phyloP scores from a whole-genome alignment of 345 rosid genomes.

The Populus alba region DNA sequence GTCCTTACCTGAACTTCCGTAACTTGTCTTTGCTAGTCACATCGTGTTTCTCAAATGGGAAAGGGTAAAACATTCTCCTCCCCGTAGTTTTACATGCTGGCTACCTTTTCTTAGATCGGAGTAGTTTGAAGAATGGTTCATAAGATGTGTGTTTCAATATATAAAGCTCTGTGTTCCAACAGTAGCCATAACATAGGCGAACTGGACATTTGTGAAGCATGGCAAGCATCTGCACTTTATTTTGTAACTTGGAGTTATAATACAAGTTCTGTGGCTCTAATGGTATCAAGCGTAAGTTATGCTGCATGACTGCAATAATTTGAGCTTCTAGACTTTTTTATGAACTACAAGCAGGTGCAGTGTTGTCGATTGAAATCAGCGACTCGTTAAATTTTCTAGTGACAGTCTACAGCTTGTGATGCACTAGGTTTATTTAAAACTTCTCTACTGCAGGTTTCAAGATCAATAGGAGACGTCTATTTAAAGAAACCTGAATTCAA shows the following conservation, averaged over 20 bases:
- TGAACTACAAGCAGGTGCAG: not conserved
- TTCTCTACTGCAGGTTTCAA: slow-evolving; percentile 37
- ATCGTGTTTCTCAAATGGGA: not conserved
- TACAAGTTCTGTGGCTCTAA: no score
- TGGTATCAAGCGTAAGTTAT: no score
- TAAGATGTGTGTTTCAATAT: not conserved
- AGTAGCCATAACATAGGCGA: not conserved
- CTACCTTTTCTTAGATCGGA: no score
- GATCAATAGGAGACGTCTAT: slow-evolving; percentile 54
- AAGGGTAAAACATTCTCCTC: not conserved
- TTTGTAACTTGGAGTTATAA: no score
- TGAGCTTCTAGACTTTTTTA: not conserved
- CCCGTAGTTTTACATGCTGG: no score
- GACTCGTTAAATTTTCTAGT: not conserved
- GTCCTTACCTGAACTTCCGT: not conserved
- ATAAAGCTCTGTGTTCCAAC: not conserved
- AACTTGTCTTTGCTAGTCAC: not conserved
- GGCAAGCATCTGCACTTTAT: not conserved
- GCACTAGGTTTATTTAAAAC: not conserved
- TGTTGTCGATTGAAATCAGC: not conserved
- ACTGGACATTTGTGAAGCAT: not conserved
- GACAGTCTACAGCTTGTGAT: not conserved
- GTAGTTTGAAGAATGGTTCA: not conserved
- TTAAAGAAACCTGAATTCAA: slow-evolving; percentile 50
- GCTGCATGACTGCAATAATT: no score